A percentile compares a stretch with the other conserved stretches of the same genome.
Conservation (phyloP, 2,329 filamentous ascomycete genomes). For the Blastomyces gilchristii region DNA sequence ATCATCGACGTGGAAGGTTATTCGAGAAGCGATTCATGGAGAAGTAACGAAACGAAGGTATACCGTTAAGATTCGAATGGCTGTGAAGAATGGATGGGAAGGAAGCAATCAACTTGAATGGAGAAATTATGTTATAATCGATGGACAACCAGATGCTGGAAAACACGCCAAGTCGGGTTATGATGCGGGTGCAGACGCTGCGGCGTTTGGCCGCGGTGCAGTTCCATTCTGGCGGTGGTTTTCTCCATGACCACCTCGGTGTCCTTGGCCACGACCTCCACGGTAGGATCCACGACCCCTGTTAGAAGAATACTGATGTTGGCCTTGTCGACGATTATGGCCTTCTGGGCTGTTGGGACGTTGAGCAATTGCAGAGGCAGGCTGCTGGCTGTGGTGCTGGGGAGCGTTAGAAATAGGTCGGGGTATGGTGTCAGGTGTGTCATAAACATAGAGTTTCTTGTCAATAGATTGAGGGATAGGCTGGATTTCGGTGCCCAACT, state of each 20-base stretch:
- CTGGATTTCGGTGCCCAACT: conserved; percentile 93
- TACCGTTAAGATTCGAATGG: not conserved
- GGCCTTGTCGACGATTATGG: conserved; percentile 26
- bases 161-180: conserved; percentile 3
- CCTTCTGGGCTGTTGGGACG: conserved; percentile 15
- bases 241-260: conserved; percentile 30
- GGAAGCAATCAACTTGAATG: not conserved
- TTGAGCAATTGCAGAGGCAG: not conserved
- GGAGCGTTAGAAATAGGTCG: conserved; percentile 57
- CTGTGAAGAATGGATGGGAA: not conserved
- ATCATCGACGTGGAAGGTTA: not conserved
- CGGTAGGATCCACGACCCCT: conserved; percentile 35
- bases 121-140: not conserved
- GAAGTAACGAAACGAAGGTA: not conserved
- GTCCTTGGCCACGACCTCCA: conserved; percentile 35
- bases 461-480: conserved; percentile 92
- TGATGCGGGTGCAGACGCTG: conserved; percentile 12
- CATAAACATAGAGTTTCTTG: conserved; percentile 97
- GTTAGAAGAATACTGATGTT: conserved; percentile 30
- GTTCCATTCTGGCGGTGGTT: conserved; percentile 21
- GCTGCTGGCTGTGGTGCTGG: conserved; percentile 21
- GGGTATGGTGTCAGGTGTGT: conserved; percentile 88
- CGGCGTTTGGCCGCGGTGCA: conserved; percentile 17
- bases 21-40: not conserved
- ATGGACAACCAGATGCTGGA: not conserved